A percentile compares a stretch with the other conserved stretches of the same genome.
Conservation (phyloP, 257 asterid genomes). For the Lycium barbarum region DNA sequence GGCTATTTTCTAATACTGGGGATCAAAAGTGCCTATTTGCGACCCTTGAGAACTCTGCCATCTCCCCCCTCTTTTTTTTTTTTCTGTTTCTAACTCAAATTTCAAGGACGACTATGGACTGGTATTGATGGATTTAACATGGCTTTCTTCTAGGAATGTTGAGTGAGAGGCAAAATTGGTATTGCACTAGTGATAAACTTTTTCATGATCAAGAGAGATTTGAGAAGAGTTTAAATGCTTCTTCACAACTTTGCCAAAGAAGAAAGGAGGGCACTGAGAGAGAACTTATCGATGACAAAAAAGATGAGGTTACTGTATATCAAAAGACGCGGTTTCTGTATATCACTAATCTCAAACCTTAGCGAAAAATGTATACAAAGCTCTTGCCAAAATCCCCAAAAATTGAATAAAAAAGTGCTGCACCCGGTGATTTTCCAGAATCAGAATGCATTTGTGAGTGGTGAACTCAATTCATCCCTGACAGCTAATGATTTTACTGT, state of each 20-base stretch:
- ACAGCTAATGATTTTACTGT: neutral
- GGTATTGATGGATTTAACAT: neutral
- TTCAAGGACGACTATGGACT: neutral
- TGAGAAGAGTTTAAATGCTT: neutral
- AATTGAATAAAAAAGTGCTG: neutral
- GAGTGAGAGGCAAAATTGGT: neutral
- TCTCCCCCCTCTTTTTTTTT: neutral
- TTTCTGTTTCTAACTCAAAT: neutral
- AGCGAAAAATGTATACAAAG: neutral
- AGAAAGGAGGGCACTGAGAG: neutral
- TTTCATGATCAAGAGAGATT: slow-evolving; percentile 13
- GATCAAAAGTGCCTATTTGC: neutral
- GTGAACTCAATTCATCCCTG: neutral
- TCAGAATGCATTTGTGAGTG: neutral
- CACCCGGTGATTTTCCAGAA: neutral
- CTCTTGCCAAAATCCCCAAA: neutral
- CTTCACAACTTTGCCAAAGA: neutral
- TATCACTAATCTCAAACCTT: neutral
- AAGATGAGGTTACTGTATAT: neutral
- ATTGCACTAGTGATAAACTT: neutral
- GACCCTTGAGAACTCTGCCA: neutral
- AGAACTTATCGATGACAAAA: neutral
- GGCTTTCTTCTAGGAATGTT: neutral
- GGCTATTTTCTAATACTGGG: neutral
- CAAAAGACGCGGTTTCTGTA: neutral